Conservation (phyloP, 2,329 filamentous ascomycete genomes). For the Epicoccum sorghinum region DNA sequence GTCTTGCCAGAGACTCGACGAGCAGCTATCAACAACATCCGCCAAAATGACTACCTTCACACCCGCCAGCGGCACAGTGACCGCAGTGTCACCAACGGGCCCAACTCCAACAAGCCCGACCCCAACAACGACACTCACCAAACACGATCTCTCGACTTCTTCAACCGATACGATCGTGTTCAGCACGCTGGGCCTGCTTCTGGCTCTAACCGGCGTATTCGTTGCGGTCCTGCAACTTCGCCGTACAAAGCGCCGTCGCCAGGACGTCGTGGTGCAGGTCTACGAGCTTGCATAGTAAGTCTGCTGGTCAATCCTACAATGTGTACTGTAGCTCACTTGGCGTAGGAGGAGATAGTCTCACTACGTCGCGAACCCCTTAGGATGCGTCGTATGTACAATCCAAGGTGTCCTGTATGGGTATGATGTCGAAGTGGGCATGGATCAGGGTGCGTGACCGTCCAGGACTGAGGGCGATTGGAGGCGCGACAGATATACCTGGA, state of each 20-base stretch:
- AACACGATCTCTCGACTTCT: not conserved
- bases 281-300: not conserved
- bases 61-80: not conserved
- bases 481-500: too few species aligned
- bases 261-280: not conserved
- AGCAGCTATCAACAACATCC: too few species aligned
- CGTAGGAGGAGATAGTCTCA: too few species aligned
- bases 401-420: too few species aligned
- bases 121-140: not conserved
- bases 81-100: not conserved
- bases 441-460: too few species aligned
- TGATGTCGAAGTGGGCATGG: too few species aligned
- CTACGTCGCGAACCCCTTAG: too few species aligned
- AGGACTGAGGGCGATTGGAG: too few species aligned
- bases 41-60: not conserved
- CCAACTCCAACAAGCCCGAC: not conserved
- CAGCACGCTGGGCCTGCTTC: not conserved
- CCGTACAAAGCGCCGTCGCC: not conserved
- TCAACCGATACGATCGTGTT: not conserved
- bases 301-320: too few species aligned
- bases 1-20: too few species aligned
- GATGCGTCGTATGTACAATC: too few species aligned
- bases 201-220: not conserved
- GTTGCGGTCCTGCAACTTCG: not conserved
- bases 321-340: too few species aligned